phyloP scores from a whole-genome alignment of 441 rosid species.

The Pelargonium cotyledonis region DNA sequence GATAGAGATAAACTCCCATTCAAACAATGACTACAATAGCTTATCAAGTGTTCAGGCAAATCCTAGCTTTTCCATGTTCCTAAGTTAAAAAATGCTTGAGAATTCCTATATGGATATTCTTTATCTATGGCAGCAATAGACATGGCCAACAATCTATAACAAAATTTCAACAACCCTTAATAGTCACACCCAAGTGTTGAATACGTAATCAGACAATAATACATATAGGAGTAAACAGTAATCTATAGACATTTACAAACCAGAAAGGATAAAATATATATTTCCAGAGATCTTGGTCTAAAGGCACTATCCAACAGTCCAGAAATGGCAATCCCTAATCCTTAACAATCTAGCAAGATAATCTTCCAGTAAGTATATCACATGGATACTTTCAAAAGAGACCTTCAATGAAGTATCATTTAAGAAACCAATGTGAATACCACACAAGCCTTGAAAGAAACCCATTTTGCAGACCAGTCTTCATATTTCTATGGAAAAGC shows the following conservation, averaged over 20 bases:
- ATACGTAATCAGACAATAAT: neutral
- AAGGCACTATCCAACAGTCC: neutral
- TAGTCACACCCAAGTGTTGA: slow-evolving; percentile 1
- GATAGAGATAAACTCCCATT: neutral
- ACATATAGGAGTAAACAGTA: neutral
- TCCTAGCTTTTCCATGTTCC: neutral
- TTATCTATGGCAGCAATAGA: neutral
- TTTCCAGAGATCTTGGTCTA: neutral
- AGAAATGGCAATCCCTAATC: neutral
- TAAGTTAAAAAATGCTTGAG: neutral
- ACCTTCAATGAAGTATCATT: neutral
- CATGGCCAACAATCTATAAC: neutral
- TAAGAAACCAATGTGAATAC: neutral
- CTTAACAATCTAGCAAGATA: neutral
- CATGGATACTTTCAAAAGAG: neutral
- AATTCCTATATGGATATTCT: neutral
- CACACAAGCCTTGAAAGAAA: neutral
- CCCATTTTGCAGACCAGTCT: neutral
- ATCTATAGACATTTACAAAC: neutral
- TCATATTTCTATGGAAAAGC: neutral
- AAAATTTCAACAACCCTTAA: neutral
- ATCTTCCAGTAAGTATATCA: neutral
- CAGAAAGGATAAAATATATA: neutral
- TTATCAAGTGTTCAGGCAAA: neutral
- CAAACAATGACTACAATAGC: neutral